Evolutionary conservation across 2,329 filamentous ascomycete species (phyloP), one percentile per base, ranked within the genome.

Genomic region (Cladobotryum protrusum): DNA sequence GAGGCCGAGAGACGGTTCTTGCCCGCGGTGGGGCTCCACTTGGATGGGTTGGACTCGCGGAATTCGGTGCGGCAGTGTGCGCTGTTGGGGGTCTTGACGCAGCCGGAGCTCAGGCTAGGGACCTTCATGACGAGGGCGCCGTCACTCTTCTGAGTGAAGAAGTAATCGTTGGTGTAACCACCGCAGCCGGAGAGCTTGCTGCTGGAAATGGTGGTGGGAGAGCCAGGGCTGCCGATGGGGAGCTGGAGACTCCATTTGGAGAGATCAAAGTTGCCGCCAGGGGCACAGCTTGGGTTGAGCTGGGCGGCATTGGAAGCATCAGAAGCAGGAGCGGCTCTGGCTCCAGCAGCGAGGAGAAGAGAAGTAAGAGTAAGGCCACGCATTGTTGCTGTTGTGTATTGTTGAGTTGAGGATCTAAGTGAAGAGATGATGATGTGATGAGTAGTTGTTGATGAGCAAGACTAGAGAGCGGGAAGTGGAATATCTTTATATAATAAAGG

Each of bases 31-130:
- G 69, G 66, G 40, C 62, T 57, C 68, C 69, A 65, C 44, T 52
- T 60, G 3, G 45, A 59, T 1, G 67, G 67, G 29, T 45, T 57
- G 14, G 46, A 50, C 58, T 73, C 70, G 15, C 69, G 68, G 12
- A 73, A 59, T 56, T 73, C 70, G 9, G 67, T 70, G 24, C 68
- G 69, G 55, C 70, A 72, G 54, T 73, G 70, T 42, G 65, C 49
- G 57, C 67, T 71, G 59, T 70, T 63, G 1, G 62, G 53, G 1
- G 70, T 72, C 4, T 63, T 71, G 7, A 71, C 68, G 52, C 69
- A 72, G 7, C 56, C 58, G 1, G 64, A 56, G 29, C 48, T 57
- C 14, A 52, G 50, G 1, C 62, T 57, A 1, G 68, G 67, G 2
- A 72, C 69, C 57, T 66, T 69, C 61, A 70, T 65, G 18, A 70